Conservation (phyloP, 2,329 filamentous ascomycete genomes). For the Canariomyces notabilis region DNA sequence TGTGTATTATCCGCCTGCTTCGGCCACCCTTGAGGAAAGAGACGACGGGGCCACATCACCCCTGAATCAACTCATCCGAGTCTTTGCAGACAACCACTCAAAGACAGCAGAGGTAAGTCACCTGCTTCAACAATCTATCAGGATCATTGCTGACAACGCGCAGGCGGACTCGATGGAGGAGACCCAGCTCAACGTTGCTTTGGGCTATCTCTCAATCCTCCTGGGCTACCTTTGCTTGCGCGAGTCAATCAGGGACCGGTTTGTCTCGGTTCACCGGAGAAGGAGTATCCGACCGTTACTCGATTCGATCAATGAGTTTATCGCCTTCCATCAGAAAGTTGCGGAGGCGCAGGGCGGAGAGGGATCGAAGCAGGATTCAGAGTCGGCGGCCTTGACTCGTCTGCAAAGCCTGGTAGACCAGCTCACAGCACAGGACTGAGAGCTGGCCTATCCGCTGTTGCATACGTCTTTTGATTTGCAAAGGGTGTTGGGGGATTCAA, state of each 20-base stretch:
- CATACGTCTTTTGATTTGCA: not conserved
- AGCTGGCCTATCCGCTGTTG: not conserved
- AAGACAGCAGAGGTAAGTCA: constrained; percentile 61
- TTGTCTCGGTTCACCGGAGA: constrained; percentile 39
- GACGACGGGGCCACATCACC: constrained; percentile 36
- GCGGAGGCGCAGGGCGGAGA: constrained; percentile 35
- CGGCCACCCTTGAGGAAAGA: constrained; percentile 42
- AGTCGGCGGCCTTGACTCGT: constrained; percentile 33
- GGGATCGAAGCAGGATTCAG: constrained; percentile 28
- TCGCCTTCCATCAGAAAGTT: constrained; percentile 47
- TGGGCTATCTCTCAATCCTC: constrained; percentile 81
- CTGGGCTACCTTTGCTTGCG: constrained; percentile 73
- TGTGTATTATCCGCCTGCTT: constrained; percentile 65
- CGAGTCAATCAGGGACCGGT: constrained; percentile 38
- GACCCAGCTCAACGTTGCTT: constrained; percentile 72
- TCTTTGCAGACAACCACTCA: constrained; percentile 65
- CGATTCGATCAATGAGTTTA: constrained; percentile 51
- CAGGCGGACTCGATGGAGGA: constrained; percentile 69
- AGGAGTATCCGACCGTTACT: constrained; percentile 43
- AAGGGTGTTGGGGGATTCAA: not conserved
- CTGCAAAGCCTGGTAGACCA: constrained; percentile 38
- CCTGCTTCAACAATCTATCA: not conserved
- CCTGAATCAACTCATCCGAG: constrained; percentile 54
- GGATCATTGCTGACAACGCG: constrained; percentile 20
- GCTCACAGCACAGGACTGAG: constrained; percentile 27